Conservation (phyloP, 306 rosid genomes). For the Glycyrrhiza uralensis region DNA sequence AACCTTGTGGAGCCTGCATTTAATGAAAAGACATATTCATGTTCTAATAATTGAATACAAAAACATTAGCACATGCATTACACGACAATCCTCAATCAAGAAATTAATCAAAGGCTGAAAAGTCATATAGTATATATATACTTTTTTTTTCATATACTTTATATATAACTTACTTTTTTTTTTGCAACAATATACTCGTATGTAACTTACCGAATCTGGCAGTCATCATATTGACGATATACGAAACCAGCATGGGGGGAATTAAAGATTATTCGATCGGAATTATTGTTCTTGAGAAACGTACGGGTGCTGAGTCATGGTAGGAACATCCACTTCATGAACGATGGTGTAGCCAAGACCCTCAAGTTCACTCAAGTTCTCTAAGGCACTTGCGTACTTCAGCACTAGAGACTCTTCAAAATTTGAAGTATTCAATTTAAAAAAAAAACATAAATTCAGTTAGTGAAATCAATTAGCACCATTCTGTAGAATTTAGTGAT, state of each 20-base stretch:
- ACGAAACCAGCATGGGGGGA: slow-evolving; percentile 44
- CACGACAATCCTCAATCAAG: no score
- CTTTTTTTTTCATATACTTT: no score
- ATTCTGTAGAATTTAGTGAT: no score
- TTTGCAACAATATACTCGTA: no score
- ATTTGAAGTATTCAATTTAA: neutral
- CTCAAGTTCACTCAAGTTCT: slow-evolving; percentile 24
- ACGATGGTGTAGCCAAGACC: slow-evolving; percentile 23
- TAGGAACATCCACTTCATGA: slow-evolving; percentile 32
- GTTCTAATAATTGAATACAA: neutral
- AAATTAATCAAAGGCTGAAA: neutral
- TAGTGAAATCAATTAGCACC: neutral
- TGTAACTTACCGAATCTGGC: neutral
- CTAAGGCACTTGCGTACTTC: neutral
- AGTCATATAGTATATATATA: no score
- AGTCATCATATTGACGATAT: accelerated
- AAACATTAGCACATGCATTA: no score
- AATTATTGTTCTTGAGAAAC: neutral
- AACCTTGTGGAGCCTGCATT: slow-evolving; percentile 17
- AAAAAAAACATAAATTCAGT: neutral
- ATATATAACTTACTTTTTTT: no score
- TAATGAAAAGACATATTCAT: no score
- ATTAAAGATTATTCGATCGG: slow-evolving; percentile 32
- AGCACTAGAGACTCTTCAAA: neutral
- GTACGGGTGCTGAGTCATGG: slow-evolving; percentile 8